These are phyloP conservation scores for Cymbidium sinense DNA, from an alignment of 106 monocot species.

Conservation along the genomic window DNA sequence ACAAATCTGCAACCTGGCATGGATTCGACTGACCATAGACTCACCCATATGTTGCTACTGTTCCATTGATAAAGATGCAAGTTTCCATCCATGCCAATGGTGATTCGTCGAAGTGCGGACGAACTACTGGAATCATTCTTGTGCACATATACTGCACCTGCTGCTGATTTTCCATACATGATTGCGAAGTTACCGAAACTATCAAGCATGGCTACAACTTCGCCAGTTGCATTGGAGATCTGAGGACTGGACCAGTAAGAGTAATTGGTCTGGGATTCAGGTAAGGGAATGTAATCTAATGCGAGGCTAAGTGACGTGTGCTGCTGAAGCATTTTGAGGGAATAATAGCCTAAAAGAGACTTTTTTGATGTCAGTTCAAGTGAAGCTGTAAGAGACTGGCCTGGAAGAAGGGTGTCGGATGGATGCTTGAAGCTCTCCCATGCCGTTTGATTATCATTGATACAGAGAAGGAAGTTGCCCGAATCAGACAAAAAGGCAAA, in stretches of 20 bases:
- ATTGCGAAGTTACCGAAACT: slow-evolving; percentile 29
- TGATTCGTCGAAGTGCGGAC: slow-evolving; percentile 14
- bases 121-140: slow-evolving; percentile 28
- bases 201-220: slow-evolving; percentile 23
- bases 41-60: slow-evolving; percentile 19
- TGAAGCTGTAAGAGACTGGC: slow-evolving; percentile 20
- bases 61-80: slow-evolving; percentile 34
- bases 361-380: slow-evolving; percentile 26
- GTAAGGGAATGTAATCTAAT: slow-evolving; percentile 12
- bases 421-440: slow-evolving; percentile 44
- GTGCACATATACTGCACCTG: slow-evolving; percentile 33
- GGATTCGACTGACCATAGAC: slow-evolving; percentile 29
- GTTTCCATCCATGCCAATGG: slow-evolving; percentile 25
- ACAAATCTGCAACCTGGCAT: slow-evolving; percentile 31
- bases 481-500: slow-evolving; percentile 27
- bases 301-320: slow-evolving; percentile 36
- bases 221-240: slow-evolving; percentile 40
- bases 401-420: slow-evolving; percentile 35
- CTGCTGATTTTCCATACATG: slow-evolving; percentile 23
- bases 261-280: slow-evolving; percentile 17
- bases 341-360: slow-evolving; percentile 21
- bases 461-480: slow-evolving; percentile 28
- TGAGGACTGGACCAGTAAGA: slow-evolving; percentile 44
- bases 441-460: neutral
- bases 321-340: slow-evolving; percentile 51